phyloP scores from a whole-genome alignment of 805 yeast genomes.

The Kregervanrija pseudodelftensis region DNA sequence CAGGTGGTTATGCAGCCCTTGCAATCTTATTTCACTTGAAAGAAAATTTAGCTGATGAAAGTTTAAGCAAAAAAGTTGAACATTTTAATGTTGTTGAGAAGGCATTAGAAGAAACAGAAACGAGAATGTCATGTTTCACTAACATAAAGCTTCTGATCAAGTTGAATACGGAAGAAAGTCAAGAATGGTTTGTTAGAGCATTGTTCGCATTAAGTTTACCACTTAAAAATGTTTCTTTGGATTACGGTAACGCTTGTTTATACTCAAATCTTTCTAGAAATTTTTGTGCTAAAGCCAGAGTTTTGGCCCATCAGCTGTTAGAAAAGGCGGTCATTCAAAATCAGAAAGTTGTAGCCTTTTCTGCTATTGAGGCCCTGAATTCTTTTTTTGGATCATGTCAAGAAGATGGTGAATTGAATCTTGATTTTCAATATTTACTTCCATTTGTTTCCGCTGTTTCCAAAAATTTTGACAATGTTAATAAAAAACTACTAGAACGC shows the following conservation, averaged over 20 bases:
- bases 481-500: constrained; percentile 20
- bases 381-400: constrained; percentile 11
- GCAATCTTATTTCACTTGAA: constrained; percentile 16
- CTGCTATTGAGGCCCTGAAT: constrained; percentile 38
- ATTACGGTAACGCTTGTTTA: constrained; percentile 44
- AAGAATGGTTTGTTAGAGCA: constrained; percentile 45
- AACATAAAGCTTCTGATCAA: constrained; percentile 46
- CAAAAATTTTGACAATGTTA: constrained; percentile 15
- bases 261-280: constrained; percentile 37
- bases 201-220: constrained; percentile 27
- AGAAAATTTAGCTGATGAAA: constrained; percentile 5
- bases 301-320: constrained; percentile 29
- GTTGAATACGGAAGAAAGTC: constrained; percentile 37
- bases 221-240: constrained; percentile 11
- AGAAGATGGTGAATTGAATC: constrained; percentile 15
- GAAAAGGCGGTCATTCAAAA: constrained; percentile 24
- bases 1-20: constrained; percentile 47
- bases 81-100: constrained; percentile 27
- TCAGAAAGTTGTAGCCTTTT: constrained; percentile 35
- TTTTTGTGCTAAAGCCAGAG: constrained; percentile 29
- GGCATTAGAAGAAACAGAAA: constrained; percentile 22
- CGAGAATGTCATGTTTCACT: constrained; percentile 38
- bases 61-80: constrained; percentile 12
- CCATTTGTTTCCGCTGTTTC: constrained; percentile 34
- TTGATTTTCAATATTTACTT: constrained; percentile 21